Evolutionary conservation across 2,329 filamentous ascomycete species (phyloP).

Genomic region (Biscogniauxia marginata): DNA sequence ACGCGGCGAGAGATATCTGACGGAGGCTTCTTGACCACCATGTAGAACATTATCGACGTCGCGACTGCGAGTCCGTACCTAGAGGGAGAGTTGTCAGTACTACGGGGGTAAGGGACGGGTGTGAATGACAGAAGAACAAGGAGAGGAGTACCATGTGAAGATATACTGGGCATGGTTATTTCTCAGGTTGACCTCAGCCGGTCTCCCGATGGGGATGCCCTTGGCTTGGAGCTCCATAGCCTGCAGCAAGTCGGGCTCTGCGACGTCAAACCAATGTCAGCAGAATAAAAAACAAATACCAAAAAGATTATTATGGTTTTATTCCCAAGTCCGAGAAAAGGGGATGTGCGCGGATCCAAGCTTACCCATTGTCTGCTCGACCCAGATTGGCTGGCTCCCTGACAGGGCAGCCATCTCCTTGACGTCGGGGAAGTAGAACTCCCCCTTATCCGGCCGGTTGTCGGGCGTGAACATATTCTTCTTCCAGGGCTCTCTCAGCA

Average conservation of each 20-base stretch:
- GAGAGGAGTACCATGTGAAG: slow-evolving; percentile 80
- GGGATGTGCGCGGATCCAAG: too few relatives aligned
- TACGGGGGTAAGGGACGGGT: not conserved
- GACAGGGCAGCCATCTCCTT: slow-evolving; percentile 81
- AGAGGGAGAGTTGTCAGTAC: slow-evolving; percentile 12
- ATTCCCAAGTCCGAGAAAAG: not conserved
- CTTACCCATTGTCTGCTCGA: slow-evolving; percentile 91
- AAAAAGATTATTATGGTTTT: slow-evolving; percentile 7
- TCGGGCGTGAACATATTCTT: slow-evolving; percentile 97
- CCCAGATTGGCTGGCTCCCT: slow-evolving; percentile 86
- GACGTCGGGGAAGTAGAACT: slow-evolving; percentile 96
- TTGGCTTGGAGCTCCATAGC: slow-evolving; percentile 73
- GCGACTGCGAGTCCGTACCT: slow-evolving; percentile 86
- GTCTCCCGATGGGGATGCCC: slow-evolving; percentile 85
- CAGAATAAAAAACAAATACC: slow-evolving; percentile 4
- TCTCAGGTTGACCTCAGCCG: slow-evolving; percentile 85
- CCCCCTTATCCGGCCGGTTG: slow-evolving; percentile 77
- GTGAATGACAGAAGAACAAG: not conserved
- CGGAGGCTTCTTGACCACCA: slow-evolving; percentile 86
- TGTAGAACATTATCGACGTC: slow-evolving; percentile 93
- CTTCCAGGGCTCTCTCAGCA: slow-evolving; percentile 88
- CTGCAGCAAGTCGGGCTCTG: slow-evolving; percentile 76
- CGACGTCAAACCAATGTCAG: slow-evolving; percentile 15
- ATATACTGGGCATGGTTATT: slow-evolving; percentile 99
- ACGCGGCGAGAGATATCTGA: slow-evolving; percentile 71